Base-by-base conservation (phyloP, 2,329 filamentous ascomycete species). In the Aspergillus calidoustus region DNA sequence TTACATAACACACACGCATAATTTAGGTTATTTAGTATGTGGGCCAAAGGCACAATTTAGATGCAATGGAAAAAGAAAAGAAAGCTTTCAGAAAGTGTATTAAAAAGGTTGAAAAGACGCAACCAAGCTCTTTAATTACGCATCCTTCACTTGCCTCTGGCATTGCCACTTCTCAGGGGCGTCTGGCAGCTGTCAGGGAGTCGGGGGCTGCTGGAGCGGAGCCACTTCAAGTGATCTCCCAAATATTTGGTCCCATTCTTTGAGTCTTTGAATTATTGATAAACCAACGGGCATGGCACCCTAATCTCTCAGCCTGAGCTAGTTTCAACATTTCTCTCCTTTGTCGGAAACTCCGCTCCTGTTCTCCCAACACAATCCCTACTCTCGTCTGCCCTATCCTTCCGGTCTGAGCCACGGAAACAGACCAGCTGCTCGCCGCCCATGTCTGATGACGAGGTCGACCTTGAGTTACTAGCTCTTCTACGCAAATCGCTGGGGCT, bases 401-500 rank as follows among this genome's bases (percentile, higher is more conserved):
- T 31, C 17, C 28, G 17, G 4, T 41, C 38, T 48, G 23, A 30
- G 19, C 44, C 17, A 48, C 47, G 22, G 62, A 30, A 48, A 63
- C 49, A 17, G 41, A 38, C 22, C 31, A n/a, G 47, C 22, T n/a
- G 7, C n/a, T 47, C 34, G 25, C 41, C 49, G 30, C 38, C 53
- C 64, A 96, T 96, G 91, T 96, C 92, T 51, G 93, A 97, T 81
- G 92, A 96, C 77, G 94, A 97, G 77, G 89, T 90, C 52, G 94
- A 97, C 73, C 89, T 86, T 46, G 93, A 97, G 78, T 87, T 98
- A 50, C 84, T 97, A 22, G 92, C 89, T 68, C 88, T 97, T 22
- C 86, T 98, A 15, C 89, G 93, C 57, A 88, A 95, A 76, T 91
- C 93, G 65, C 84, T 96, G 22, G 86, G 86, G 49, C 79, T 90